Percentiles rank a stretch among this genome's conserved stretches.
Evolutionary conservation across 257 asterid genomes (phyloP).

Genomic region (Orobanche coerulescens): DNA sequence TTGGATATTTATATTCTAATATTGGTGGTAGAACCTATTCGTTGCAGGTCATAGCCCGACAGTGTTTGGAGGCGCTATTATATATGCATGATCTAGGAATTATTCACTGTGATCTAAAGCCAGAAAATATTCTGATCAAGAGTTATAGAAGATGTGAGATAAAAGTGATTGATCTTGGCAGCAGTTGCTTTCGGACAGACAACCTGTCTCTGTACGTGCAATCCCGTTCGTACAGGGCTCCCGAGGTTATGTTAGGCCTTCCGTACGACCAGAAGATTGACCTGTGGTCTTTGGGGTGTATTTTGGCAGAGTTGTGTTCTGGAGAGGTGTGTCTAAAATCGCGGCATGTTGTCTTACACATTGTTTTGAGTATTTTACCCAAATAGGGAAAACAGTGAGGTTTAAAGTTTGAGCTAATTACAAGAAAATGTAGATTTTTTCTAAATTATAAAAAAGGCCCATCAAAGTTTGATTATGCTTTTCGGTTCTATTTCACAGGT

Average conservation of each 20-base stretch:
- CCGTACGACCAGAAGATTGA: slow-evolving; percentile 84
- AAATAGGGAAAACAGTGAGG: too few relatives aligned
- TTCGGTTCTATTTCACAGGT: too few relatives aligned
- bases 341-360: neutral
- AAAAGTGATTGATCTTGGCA: slow-evolving; percentile 92
- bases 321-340: slow-evolving; percentile 54
- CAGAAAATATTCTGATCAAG: slow-evolving; percentile 85
- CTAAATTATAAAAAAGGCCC: neutral
- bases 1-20: neutral
- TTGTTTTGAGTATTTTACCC: neutral
- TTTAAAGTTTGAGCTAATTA: neutral
- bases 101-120: slow-evolving; percentile 94
- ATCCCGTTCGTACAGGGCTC: slow-evolving; percentile 97
- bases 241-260: slow-evolving; percentile 92
- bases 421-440: neutral
- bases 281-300: slow-evolving; percentile 95
- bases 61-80: slow-evolving; percentile 74
- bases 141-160: slow-evolving; percentile 80
- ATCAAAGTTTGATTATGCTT: neutral
- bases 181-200: slow-evolving; percentile 89
- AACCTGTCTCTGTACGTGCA: slow-evolving; percentile 72
- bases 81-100: slow-evolving; percentile 80
- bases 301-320: slow-evolving; percentile 68
- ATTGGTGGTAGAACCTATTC: slow-evolving; percentile 6
- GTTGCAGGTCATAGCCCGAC: slow-evolving; percentile 65